Evolutionary conservation across 2,329 filamentous ascomycete genomes (phyloP).

Genomic region (Pseudogymnoascus sp.): DNA sequence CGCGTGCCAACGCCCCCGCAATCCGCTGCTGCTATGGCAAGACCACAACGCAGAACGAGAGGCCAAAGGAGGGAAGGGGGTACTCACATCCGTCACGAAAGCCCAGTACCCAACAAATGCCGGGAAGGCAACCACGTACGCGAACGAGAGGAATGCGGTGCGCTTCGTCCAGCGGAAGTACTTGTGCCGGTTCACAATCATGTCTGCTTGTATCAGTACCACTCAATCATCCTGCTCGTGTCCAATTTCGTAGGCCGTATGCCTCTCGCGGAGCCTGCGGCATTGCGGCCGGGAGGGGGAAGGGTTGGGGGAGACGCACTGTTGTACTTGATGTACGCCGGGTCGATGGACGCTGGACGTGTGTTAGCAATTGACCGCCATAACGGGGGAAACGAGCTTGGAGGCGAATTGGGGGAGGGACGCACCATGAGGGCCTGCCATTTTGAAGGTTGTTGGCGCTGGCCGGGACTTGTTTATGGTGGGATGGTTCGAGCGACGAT

Average conservation of each 20-base stretch:
- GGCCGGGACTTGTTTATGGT: constrained; percentile 9
- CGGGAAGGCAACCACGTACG: constrained; percentile 70
- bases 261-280: neutral
- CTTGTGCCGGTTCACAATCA: constrained; percentile 78
- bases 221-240: constrained; percentile 7
- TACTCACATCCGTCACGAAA: constrained; percentile 79
- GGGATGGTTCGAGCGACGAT: constrained; percentile 3
- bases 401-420: neutral
- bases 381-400: neutral
- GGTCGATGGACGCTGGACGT: constrained; percentile 35
- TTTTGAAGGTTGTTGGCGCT: constrained; percentile 27
- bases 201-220: constrained; percentile 47
- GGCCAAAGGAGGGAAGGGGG: neutral
- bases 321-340: constrained; percentile 47
- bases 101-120: constrained; percentile 61
- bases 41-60: neutral
- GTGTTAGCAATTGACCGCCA: constrained; percentile 10
- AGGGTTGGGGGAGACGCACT: constrained; percentile 32
- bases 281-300: neutral
- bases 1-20: neutral
- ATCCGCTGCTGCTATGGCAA: neutral
- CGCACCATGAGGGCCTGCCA: constrained; percentile 45
- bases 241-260: neutral
- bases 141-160: constrained; percentile 71
- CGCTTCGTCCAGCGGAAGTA: constrained; percentile 91